Percentiles rank a stretch among this genome's conserved stretches.
These are phyloP conservation scores for Cenococcum geophilum DNA, from an alignment of 495 filamentous ascomycete species.

Conservation along the genomic window DNA sequence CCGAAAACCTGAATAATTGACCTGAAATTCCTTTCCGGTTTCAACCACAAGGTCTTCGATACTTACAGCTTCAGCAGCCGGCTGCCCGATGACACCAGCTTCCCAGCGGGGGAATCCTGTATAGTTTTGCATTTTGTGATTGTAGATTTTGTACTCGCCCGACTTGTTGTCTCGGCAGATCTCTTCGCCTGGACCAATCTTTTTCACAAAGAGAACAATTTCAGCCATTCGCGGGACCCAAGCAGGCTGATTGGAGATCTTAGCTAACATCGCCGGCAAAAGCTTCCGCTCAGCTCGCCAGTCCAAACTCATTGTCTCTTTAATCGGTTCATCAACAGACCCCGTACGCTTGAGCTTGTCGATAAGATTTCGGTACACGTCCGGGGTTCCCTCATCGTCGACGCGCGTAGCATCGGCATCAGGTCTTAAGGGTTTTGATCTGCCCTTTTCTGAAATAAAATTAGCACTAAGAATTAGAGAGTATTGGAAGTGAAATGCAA, in stretches of 20 bases:
- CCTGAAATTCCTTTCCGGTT: conserved; percentile 36
- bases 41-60: conserved; percentile 44
- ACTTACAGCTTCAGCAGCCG: conserved; percentile 37
- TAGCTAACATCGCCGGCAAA: conserved; percentile 32
- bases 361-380: conserved; percentile 47
- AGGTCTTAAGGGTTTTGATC: conserved; percentile 18
- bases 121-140: conserved; percentile 28
- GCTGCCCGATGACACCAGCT: conserved; percentile 50
- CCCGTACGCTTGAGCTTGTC: conserved; percentile 44
- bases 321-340: conserved; percentile 41
- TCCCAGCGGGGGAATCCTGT: conserved; percentile 47
- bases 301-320: conserved; percentile 48
- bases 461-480: neutral
- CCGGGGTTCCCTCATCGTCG: conserved; percentile 48
- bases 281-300: conserved; percentile 45
- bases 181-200: conserved; percentile 35
- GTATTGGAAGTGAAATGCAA: neutral
- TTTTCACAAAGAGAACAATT: conserved; percentile 49
- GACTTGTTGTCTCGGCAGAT: conserved; percentile 37
- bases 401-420: conserved; percentile 25
- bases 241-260: conserved; percentile 41
- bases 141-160: conserved; percentile 36
- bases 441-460: conserved; percentile 19
- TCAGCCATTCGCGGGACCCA: conserved; percentile 55
- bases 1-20: conserved; percentile 54